Percentiles rank a stretch among this genome's conserved stretches.
Conservation (phyloP, 225 moss, liverwort and hornwort species). For the Polytrichum formosum region DNA sequence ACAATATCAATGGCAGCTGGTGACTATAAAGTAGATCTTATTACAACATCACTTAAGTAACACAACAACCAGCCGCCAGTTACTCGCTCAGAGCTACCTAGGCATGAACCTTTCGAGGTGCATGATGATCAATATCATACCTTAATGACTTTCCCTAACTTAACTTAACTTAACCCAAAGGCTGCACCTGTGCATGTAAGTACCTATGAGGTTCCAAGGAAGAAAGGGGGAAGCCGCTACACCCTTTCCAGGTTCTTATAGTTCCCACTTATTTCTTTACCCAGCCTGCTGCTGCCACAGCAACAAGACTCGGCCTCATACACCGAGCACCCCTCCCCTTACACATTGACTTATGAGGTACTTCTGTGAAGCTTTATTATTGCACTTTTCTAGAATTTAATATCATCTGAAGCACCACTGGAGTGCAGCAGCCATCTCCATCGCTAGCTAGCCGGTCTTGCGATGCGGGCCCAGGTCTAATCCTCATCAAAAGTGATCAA, state of each 20-base stretch:
- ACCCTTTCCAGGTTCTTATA: neutral
- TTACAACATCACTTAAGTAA: neutral
- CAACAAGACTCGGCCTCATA: no score
- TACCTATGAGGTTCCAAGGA: slow-evolving; percentile 2
- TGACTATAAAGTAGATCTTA: neutral
- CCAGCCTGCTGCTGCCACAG: no score
- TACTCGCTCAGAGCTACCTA: no score
- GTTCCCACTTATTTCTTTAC: no score
- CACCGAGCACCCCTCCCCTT: neutral
- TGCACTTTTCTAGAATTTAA: slow-evolving; percentile 42
- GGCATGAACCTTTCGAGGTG: no score
- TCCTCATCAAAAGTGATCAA: slow-evolving; percentile 25
- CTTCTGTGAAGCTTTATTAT: slow-evolving; percentile 27
- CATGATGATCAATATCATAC: no score
- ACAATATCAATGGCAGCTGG: slow-evolving; percentile 6
- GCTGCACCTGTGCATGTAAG: no score
- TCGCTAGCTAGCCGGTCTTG: no score
- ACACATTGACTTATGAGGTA: slow-evolving; percentile 42
- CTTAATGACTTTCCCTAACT: no score
- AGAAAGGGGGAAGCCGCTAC: slow-evolving; percentile 3
- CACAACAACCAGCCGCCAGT: slow-evolving; percentile 1
- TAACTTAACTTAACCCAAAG: no score
- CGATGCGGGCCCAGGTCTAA: slow-evolving; percentile 32
- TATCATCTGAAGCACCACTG: slow-evolving; percentile 9
- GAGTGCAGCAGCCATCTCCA: no score